Conservation (phyloP, 139 green algal species). For the Auxenochlorella pyrenoidosa region DNA sequence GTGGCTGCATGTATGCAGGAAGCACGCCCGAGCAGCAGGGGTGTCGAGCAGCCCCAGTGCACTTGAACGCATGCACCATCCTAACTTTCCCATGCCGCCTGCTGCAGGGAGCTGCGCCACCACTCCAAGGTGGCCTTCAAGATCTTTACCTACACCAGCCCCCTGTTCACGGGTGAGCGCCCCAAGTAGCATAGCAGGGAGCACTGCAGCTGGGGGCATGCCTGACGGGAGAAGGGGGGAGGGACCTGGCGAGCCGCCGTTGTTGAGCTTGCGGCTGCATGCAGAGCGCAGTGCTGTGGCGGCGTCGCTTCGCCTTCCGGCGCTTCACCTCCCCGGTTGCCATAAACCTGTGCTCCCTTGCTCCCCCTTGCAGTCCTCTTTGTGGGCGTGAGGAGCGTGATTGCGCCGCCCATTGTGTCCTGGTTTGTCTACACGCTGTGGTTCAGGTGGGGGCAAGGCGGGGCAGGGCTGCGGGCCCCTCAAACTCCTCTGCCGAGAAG, state of each 20-base stretch:
- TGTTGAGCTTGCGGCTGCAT: neutral
- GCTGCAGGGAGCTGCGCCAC: constrained; percentile 34
- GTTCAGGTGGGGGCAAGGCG: constrained; percentile 6
- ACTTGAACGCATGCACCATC: too few relatives aligned
- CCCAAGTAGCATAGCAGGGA: too few relatives aligned
- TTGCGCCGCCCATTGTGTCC: constrained; percentile 15
- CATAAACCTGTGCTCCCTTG: too few relatives aligned
- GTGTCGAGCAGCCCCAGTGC: neutral
- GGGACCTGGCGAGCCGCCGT: too few relatives aligned
- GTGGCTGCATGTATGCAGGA: neutral
- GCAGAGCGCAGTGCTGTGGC: neutral
- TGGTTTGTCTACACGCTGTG: constrained; percentile 40
- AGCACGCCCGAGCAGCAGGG: neutral
- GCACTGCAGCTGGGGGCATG: neutral
- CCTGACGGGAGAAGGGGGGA: too few relatives aligned
- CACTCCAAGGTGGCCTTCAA: constrained; percentile 10
- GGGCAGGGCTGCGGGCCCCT: too few relatives aligned
- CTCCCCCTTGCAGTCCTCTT: constrained; percentile 27
- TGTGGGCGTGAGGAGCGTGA: constrained; percentile 19
- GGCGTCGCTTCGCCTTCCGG: too few relatives aligned
- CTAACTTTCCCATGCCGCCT: too few relatives aligned
- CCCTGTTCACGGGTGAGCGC: constrained; percentile 23
- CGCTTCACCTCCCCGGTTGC: too few relatives aligned
- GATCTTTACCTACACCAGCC: constrained; percentile 14
- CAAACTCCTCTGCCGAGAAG: too few relatives aligned